Evolutionary conservation across 495 filamentous ascomycete genomes (phyloP).

Genomic region (Neurospora sp.): DNA sequence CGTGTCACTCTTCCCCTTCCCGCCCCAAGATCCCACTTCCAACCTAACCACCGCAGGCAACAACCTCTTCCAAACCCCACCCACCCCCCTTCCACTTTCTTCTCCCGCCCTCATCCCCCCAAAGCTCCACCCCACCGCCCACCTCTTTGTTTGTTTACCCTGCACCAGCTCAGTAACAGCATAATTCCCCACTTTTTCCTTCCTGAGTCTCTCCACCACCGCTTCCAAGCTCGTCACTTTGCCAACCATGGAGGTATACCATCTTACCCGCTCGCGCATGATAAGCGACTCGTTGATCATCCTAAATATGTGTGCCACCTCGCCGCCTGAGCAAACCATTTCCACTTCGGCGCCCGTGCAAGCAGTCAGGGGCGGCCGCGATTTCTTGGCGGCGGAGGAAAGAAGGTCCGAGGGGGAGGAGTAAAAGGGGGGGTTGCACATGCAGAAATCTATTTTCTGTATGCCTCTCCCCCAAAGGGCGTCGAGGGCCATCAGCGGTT

Average conservation of each 20-base stretch:
- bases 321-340: conserved; percentile 82
- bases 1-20: too few relatives aligned
- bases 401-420: conserved; percentile 58
- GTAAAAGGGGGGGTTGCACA: conserved; percentile 97
- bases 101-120: conserved; percentile 42
- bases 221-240: conserved; percentile 61
- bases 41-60: conserved; percentile 39
- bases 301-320: conserved; percentile 65
- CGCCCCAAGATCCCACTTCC: too few relatives aligned
- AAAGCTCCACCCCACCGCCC: conserved; percentile 88
- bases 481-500: conserved; percentile 46
- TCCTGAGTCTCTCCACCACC: conserved; percentile 52
- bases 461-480: fast-evolving
- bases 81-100: background rate
- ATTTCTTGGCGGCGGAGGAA: conserved; percentile 51
- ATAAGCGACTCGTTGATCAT: conserved; percentile 66
- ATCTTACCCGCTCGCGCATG: conserved; percentile 52
- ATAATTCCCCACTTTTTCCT: conserved; percentile 59
- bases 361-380: conserved; percentile 56
- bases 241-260: conserved; percentile 91
- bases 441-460: conserved; percentile 64
- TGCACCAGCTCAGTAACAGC: conserved; percentile 75
- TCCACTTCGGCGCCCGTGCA: conserved; percentile 78
- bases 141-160: conserved; percentile 70
- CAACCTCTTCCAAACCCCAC: conserved; percentile 44